Conservation (phyloP, 2,329 filamentous ascomycete genomes). For the Diaporthe aspalathi region DNA sequence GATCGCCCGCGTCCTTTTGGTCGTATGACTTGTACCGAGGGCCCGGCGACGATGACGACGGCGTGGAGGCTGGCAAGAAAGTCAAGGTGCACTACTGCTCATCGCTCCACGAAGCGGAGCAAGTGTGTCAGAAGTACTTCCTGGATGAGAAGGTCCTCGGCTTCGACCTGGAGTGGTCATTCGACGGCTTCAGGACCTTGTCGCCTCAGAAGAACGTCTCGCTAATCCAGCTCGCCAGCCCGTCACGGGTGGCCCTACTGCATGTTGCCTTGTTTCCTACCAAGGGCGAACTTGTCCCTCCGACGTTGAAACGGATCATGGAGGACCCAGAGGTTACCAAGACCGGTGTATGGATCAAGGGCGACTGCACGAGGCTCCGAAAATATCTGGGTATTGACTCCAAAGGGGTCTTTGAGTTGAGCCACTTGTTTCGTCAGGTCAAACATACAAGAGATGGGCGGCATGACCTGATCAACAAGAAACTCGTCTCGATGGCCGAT, state of each 20-base stretch:
- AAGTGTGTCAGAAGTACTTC: constrained; percentile 74
- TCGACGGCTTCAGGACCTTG: constrained; percentile 57
- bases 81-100: constrained; percentile 84
- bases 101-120: constrained; percentile 74
- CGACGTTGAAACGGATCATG: constrained; percentile 77
- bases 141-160: constrained; percentile 77
- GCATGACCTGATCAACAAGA: constrained; percentile 71
- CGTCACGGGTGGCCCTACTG: constrained; percentile 82
- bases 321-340: constrained; percentile 78
- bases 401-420: constrained; percentile 81
- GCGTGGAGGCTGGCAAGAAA: constrained; percentile 53
- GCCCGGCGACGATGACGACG: constrained; percentile 51
- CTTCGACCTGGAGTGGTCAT: constrained; percentile 89
- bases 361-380: constrained; percentile 75
- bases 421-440: constrained; percentile 82
- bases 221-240: constrained; percentile 83
- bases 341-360: constrained; percentile 79
- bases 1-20: constrained; percentile 70
- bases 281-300: constrained; percentile 71
- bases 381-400: constrained; percentile 74
- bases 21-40: constrained; percentile 75
- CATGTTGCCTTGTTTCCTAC: constrained; percentile 76
- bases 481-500: constrained; percentile 71
- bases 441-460: constrained; percentile 68
- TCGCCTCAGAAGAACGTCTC: constrained; percentile 77